phyloP scores from a whole-genome alignment of 1,139 yeast genomes.

The Diutina neorugosa region DNA sequence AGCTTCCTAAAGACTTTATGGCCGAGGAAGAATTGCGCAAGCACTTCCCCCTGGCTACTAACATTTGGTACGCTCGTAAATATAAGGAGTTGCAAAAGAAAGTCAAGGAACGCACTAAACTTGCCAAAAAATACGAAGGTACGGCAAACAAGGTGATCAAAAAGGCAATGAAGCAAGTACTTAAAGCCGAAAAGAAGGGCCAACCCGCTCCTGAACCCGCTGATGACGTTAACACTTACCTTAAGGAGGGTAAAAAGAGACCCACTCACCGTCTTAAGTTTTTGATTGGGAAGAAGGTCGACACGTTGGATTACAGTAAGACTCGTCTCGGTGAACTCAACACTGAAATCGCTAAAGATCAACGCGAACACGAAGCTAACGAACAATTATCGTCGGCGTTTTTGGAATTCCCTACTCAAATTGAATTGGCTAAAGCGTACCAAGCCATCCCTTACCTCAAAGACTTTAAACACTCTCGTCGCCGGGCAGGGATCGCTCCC shows the following conservation, averaged over 20 bases:
- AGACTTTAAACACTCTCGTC: slow-evolving; percentile 33
- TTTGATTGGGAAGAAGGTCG: slow-evolving; percentile 37
- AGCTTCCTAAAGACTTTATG: slow-evolving; percentile 36
- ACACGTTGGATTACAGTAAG: slow-evolving; percentile 46
- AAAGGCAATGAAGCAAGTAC: slow-evolving; percentile 44
- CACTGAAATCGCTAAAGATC: slow-evolving; percentile 40
- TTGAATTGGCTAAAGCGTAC: slow-evolving; percentile 57
- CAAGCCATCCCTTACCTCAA: slow-evolving; percentile 46
- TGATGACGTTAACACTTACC: slow-evolving; percentile 41
- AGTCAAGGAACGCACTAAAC: slow-evolving; percentile 42
- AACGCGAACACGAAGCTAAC: slow-evolving; percentile 28
- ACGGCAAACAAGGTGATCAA: slow-evolving; percentile 42
- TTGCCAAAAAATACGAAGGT: slow-evolving; percentile 46
- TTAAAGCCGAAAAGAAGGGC: slow-evolving; percentile 46
- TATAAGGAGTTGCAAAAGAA: slow-evolving; percentile 38
- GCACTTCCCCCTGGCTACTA: slow-evolving; percentile 48
- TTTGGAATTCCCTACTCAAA: slow-evolving; percentile 60
- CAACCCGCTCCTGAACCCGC: slow-evolving; percentile 41
- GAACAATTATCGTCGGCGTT: slow-evolving; percentile 37
- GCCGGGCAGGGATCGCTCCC: slow-evolving; percentile 47
- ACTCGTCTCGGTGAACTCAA: slow-evolving; percentile 45
- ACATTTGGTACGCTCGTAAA: slow-evolving; percentile 55
- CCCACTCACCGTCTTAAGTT: slow-evolving; percentile 51
- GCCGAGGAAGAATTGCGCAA: slow-evolving; percentile 41
- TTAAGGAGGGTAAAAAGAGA: slow-evolving; percentile 51